Evolutionary conservation across 2,329 filamentous ascomycete genomes (phyloP), one percentile per base, ranked within the genome.

Genomic region (Ceratocystis eucalypticola): DNA sequence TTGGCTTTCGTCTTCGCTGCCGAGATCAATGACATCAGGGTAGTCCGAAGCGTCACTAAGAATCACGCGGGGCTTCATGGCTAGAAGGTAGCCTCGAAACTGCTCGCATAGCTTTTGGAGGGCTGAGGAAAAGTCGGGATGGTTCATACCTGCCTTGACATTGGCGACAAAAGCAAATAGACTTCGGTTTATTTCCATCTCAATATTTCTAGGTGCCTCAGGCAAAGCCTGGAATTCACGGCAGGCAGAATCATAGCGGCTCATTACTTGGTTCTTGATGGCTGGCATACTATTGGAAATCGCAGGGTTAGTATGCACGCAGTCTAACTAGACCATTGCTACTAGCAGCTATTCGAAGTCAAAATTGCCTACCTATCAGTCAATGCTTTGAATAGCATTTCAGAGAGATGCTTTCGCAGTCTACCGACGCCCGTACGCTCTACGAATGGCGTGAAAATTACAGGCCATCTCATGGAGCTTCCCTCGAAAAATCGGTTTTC

Each of bases 171-270:
- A 86, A 0, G 76, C 76, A 12, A 78, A 77, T 0, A 93, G 73
- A 10, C 84, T 82, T 1, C 80, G 80, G 22, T 80, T 80, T 0
- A 95, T 80, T 8, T 85, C 83, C 0, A 85, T 77, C n/a, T 85
- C 81, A 0, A 91, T 82, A 55, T 91, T 89, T 0, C 77, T 75
- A 0, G 88, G 87, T 0, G 89, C 81, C 46, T 89, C 86, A 0
- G 88, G 88, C 0, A 92, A 79, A 0, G 75, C 75, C 0, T 73
- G 69, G 0, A 95, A 78, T 66, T 87, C 76, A 0, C 71, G 70
- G 1, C 83, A 77, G 1, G 91, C 83, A 0, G 77, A 72, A 0
- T 74, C 69, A 0, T 88, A 78, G 4, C 82, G 77, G 0, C 71
- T 70, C 3, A 80, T 75, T 0, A 84, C 76, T 61, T 85, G 85